Base-by-base conservation (phyloP, 768 basidiomycete species). In the Leucosporidium creatinivorum region DNA sequence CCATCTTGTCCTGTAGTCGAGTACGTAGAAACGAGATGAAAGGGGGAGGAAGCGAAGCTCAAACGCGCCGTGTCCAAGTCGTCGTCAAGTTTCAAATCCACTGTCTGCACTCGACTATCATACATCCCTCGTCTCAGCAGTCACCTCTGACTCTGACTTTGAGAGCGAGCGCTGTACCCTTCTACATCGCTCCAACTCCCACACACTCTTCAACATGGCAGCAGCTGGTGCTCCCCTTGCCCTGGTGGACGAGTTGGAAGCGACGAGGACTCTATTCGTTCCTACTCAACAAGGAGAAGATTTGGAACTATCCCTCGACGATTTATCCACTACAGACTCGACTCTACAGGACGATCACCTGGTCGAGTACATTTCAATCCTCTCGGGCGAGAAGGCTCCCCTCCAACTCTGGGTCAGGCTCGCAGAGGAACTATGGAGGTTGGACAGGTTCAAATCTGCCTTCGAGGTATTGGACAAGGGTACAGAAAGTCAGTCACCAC, bases 341-440 rank as follows among this genome's bases (percentile, higher is more conserved):
- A 10, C 15, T 3, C 8, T 7, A 44, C 39, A 44, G 39, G 39
- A 44, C 15, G 39, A 44, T 7, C 39, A 44, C 39, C 15, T 44
- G 39, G 39, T 44, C 39, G 39, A 44, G 39, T 44, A 44, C 66
- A 60, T 88, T 58, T 86, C 88, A 73, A 77, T 93, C 5, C 77
- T 93, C 58, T 84, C 82, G 65, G 86, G 89, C 36, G 87, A 87
- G 0, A 84, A 86, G 63, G 89, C 87, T 63, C 85, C 81, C 67
- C 85, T 85, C 23, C 85, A 83, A 76, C 84, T 87, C 17, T 93
- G 90, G 90, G 50, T 68, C 30, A 44, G 58, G 17, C 62, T 76
- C 36, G 68, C 74, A 28, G 75, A 78, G 64, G 77, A 79, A 67
- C 77, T 78, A 62, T 74, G 78, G 78, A 73, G 75, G 13, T 54